Conservation (phyloP, 139 green algal genomes). For the Auxenochlorella pyrenoidosa region DNA sequence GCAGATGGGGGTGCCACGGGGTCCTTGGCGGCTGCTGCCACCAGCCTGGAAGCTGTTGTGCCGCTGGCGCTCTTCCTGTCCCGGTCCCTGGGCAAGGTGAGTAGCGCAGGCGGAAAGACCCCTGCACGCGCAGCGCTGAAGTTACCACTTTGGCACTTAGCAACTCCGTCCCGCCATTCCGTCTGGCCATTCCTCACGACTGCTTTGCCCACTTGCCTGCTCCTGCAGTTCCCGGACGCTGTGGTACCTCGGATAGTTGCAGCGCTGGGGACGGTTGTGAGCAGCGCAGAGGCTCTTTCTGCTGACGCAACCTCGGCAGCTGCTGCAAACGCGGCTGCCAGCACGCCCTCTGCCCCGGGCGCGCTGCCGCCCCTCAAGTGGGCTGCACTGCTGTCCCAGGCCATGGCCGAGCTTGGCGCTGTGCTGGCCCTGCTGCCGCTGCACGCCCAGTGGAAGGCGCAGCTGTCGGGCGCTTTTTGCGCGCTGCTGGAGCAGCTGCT, state of each 20-base stretch:
- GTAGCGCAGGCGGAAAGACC: not conserved
- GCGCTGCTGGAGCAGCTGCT: conserved; percentile 3
- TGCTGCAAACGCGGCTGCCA: not conserved
- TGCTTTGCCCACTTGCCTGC: not conserved
- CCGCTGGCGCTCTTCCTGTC: conserved; percentile 26
- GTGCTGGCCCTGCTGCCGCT: conserved; percentile 27
- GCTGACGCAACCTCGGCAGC: not conserved
- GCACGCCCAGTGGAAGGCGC: conserved; percentile 20
- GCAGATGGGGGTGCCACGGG: not conserved
- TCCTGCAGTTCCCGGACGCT: not conserved
- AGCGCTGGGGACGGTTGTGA: not conserved
- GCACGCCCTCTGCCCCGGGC: not conserved
- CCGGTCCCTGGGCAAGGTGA: conserved; percentile 27
- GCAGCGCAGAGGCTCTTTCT: not conserved
- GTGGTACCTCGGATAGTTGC: conserved; percentile 9
- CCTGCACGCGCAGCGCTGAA: not conserved
- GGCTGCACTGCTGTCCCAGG: not conserved
- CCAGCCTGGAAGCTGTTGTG: conserved; percentile 15
- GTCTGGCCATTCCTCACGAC: not conserved
- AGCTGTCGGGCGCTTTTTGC: not conserved
- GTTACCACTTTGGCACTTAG: not conserved
- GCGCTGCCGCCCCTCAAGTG: not conserved
- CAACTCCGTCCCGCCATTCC: not conserved
- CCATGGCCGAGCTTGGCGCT: not conserved
- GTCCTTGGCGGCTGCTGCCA: not conserved